Evolutionary conservation across 306 rosid genomes (phyloP), one percentile per base, ranked within the genome.

Genomic region (Lupinus albus): DNA sequence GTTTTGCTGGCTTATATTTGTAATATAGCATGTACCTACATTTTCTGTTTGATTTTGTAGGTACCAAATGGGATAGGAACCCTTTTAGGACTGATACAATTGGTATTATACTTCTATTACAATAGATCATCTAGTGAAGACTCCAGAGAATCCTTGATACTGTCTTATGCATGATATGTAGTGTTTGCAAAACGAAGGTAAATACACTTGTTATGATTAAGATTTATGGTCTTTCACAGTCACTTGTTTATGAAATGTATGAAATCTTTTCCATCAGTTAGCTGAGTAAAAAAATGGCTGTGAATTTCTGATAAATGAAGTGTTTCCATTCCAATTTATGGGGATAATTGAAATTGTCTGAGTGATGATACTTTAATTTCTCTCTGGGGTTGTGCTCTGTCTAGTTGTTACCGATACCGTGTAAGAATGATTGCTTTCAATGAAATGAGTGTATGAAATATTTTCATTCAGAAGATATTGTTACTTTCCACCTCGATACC

Each of bases 21-120:
- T 45, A 15, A 53, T 36, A 57, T 47, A 38, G 3, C 63, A 51
- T 13, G 4, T n/a, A 6, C 20, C 54, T 57, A 15, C 39, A 62
- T 64, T 20, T 20, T 62, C n/a, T 60, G 63, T 45, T 58, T 76
- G 33, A 28, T 50, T 61, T 77, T 68, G 76, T 82, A 92, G 98
- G 85, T 76, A 33, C 98, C 98, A 32, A 92, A 92, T 72, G 98
- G 96, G 67, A 88, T 92, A 33, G 96, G 98, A 75, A 83, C 95
- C 10, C 18, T 87, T 61, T 77, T 92, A 84, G 96, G 91, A 76
- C 71, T 85, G 20, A 72, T 80, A 71, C 98, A 89, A 77, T 77
- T 92, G 81, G 60, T 58, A 12, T 77, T 92, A 80, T 92, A 78
- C 77, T 89, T 58, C 55, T 69, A 83, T 74, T 87, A 74, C 55